phyloP scores from a whole-genome alignment of 2,329 filamentous ascomycete species.

The Cadophora luteo-olivacea region DNA sequence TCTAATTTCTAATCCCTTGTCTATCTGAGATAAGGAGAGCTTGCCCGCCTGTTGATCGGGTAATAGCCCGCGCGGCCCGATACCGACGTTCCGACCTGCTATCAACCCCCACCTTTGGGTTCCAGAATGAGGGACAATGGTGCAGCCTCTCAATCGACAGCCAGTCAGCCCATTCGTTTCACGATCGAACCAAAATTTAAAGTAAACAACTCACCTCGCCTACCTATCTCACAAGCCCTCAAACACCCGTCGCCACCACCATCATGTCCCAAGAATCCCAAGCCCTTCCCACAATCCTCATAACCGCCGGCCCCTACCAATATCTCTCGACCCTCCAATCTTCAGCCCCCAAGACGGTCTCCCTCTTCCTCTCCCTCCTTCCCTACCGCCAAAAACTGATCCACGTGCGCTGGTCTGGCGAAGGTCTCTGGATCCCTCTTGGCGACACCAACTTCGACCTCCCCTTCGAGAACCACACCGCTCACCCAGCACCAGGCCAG shows the following conservation, averaged over 20 bases:
- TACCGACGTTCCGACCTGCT: neutral
- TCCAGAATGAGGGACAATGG: neutral
- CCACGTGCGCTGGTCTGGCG: conserved; percentile 41
- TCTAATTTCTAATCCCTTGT: too few relatives aligned
- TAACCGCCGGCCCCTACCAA: conserved; percentile 21
- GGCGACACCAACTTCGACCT: conserved; percentile 37
- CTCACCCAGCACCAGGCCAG: conserved; percentile 37
- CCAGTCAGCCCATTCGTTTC: neutral
- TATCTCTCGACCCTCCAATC: conserved; percentile 18
- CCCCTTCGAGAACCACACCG: conserved; percentile 39
- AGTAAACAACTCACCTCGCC: conserved; percentile 3
- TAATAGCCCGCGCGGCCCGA: neutral
- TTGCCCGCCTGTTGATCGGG: neutral
- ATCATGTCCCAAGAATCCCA: neutral
- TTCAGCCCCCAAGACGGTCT: conserved; percentile 35
- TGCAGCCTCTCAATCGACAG: neutral
- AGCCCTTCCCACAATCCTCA: conserved; percentile 17
- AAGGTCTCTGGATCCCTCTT: conserved; percentile 40
- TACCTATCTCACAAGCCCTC: neutral
- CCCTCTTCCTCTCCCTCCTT: conserved; percentile 35
- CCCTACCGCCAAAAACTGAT: conserved; percentile 40
- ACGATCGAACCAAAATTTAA: neutral
- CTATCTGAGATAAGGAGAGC: neutral
- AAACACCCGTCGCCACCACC: neutral
- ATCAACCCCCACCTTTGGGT: conserved; percentile 5